Evolutionary conservation across 2,329 filamentous ascomycete genomes (phyloP), one percentile per base, ranked within the genome.

Genomic region (Alternaria arborescens): DNA sequence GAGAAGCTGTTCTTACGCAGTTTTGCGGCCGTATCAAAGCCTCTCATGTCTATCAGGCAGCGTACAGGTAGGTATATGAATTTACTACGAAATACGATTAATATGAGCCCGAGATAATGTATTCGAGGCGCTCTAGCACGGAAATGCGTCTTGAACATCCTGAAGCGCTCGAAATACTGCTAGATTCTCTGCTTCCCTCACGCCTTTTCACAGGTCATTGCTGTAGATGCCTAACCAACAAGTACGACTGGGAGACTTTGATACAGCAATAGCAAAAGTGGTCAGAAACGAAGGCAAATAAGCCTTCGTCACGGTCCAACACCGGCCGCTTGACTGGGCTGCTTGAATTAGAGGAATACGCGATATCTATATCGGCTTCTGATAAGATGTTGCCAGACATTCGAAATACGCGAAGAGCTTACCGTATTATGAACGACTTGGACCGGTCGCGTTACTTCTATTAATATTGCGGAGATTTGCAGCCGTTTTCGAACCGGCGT

Each of bases 401-500:
- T 48, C 59, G 36, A 18, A 24, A 12, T 38, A 24, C 40, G 32
- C 26, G 51, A 28, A 46, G 26, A 58, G 40, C 18, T 43, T 55
- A 62, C 20, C 55, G 48, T 32, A 46, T 42, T 36, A 47, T 61
- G 34, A 52, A 64, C 48, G 50, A 65, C 65, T 62, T 52, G 51
- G 65, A 61, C 62, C 50, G 41, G 54, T 61, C 51, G 59, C 34
- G 50, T 61, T 60, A 54, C 61, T 48, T 62, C 41, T 60, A 41
- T 51, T 63, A 58, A 58, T 51, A 56, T 62, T 59, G 57, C 67
- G 70, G 70, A 73, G 59, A 71, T 65, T 51, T 59, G 46, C 56
- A 63, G 52, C 67, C 69, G 67, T 70, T 65, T 66, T 65, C 56
- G 60, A 67, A 69, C 26, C 30, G 62, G 68, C 41, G 41, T 70